Conservation (phyloP, 176 grass and related monocot genomes). For the Aegilops longissima region DNA sequence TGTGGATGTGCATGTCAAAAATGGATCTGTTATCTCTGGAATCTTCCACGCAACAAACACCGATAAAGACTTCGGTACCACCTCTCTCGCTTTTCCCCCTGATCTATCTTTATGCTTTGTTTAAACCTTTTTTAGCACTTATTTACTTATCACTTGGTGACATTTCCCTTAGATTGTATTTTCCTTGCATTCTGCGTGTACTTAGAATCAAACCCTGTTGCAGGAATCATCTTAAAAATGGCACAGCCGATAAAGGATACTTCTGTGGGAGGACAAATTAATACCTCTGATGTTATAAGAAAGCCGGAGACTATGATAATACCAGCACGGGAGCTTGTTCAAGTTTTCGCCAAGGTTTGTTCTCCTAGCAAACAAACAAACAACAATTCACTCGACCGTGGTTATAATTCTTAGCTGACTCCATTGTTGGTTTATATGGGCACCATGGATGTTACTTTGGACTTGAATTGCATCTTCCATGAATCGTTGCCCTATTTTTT, state of each 20-base stretch:
- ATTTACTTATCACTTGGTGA: neutral
- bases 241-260: conserved; percentile 79
- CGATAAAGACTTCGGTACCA: conserved; percentile 87
- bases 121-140: neutral
- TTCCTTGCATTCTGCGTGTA: conserved; percentile 4
- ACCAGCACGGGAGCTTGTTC: conserved; percentile 75
- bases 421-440: neutral
- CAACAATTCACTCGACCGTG: neutral
- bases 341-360: conserved; percentile 86
- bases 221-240: conserved; percentile 95
- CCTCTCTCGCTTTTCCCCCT: neutral
- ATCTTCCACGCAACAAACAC: conserved; percentile 88
- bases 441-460: conserved; percentile 6
- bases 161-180: neutral
- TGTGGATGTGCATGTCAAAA: conserved; percentile 92
- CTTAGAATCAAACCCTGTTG: conserved; percentile 28
- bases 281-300: conserved; percentile 49
- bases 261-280: conserved; percentile 53
- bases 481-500: neutral
- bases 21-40: conserved; percentile 95
- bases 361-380: neutral
- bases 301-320: conserved; percentile 89
- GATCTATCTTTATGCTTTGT: conserved; percentile 6
- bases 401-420: neutral
- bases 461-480: neutral